These are phyloP conservation scores for Jackrogersella minutella DNA, from an alignment of 495 filamentous ascomycete species.

Conservation along the genomic window DNA sequence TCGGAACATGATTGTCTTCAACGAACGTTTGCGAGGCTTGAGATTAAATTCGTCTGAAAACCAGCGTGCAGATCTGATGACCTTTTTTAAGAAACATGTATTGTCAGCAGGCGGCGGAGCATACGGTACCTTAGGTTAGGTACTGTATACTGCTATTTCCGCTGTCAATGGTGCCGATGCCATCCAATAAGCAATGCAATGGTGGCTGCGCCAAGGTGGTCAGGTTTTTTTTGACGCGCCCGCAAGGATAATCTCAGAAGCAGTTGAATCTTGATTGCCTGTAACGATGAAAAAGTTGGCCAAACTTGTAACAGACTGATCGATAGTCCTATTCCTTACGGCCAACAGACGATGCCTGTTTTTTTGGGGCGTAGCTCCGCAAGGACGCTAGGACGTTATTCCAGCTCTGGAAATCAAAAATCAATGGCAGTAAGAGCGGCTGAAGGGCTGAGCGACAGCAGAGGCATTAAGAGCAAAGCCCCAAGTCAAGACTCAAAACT, in stretches of 20 bases:
- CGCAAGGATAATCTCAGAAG: slow-evolving; percentile 19
- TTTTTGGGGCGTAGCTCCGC: neutral
- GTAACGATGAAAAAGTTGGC: neutral
- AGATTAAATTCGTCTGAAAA: neutral
- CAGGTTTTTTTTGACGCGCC: slow-evolving; percentile 4
- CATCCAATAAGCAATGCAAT: slow-evolving; percentile 27
- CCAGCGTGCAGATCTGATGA: neutral
- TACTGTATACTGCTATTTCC: slow-evolving; percentile 17
- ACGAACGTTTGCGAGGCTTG: neutral
- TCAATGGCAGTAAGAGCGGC: neutral
- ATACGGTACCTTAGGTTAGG: neutral
- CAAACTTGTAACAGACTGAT: slow-evolving; percentile 23
- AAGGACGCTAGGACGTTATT: slow-evolving; percentile 2
- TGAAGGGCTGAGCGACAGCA: slow-evolving; percentile 10
- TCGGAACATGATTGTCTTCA: neutral
- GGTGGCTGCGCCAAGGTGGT: slow-evolving; percentile 30
- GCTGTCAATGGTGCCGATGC: slow-evolving; percentile 10
- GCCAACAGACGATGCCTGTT: slow-evolving; percentile 9
- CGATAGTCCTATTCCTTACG: slow-evolving; percentile 2
- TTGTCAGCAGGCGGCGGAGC: slow-evolving; percentile 21
- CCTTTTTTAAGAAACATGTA: slow-evolving; percentile 18
- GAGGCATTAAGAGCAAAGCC: neutral
- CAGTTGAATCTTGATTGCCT: slow-evolving; percentile 12
- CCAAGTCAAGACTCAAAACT: slow-evolving; percentile 1
- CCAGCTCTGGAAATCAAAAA: neutral